phyloP scores from a whole-genome alignment of 169 alveolate species.

The Plasmodium coatneyi region DNA sequence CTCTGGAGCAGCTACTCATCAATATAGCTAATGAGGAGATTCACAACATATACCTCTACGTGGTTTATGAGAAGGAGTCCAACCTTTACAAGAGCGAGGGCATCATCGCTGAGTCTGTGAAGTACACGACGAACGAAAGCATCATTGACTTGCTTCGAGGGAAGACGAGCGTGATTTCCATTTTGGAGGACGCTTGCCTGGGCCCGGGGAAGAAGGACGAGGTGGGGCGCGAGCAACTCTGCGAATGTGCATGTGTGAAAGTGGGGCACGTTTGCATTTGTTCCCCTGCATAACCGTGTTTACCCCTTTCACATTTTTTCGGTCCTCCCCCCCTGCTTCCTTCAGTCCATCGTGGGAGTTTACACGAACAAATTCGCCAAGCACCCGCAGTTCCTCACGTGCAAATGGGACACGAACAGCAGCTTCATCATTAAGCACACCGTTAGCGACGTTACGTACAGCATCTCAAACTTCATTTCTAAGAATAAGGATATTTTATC shows the following conservation, averaged over 20 bases:
- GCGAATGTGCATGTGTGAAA: not conserved
- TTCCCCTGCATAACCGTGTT: not conserved
- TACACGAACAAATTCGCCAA: slow-evolving; percentile 50
- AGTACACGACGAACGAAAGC: slow-evolving; percentile 67
- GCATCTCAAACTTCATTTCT: slow-evolving; percentile 45
- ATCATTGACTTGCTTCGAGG: slow-evolving; percentile 63
- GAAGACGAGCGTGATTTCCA: slow-evolving; percentile 50
- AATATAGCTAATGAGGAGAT: slow-evolving; percentile 97
- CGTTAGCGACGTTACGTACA: slow-evolving; percentile 64
- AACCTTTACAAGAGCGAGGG: slow-evolving; percentile 65
- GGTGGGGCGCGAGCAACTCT: not conserved
- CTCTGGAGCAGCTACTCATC: slow-evolving; percentile 98
- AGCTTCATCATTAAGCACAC: slow-evolving; percentile 67
- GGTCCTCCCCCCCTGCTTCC: not conserved
- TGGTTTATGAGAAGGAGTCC: slow-evolving; percentile 68
- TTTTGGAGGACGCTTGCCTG: slow-evolving; percentile 71
- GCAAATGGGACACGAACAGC: slow-evolving; percentile 13
- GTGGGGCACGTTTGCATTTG: not conserved
- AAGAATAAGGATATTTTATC: slow-evolving; percentile 64
- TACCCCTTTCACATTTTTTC: not conserved
- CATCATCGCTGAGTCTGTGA: slow-evolving; percentile 40
- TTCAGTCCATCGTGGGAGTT: slow-evolving; percentile 31
- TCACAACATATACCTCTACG: slow-evolving; percentile 57
- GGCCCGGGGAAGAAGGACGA: slow-evolving; percentile 67
- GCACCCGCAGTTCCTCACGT: slow-evolving; percentile 6